These are phyloP conservation scores for Daldinia decipiens DNA, from an alignment of 495 filamentous ascomycete species.

Conservation along the genomic window DNA sequence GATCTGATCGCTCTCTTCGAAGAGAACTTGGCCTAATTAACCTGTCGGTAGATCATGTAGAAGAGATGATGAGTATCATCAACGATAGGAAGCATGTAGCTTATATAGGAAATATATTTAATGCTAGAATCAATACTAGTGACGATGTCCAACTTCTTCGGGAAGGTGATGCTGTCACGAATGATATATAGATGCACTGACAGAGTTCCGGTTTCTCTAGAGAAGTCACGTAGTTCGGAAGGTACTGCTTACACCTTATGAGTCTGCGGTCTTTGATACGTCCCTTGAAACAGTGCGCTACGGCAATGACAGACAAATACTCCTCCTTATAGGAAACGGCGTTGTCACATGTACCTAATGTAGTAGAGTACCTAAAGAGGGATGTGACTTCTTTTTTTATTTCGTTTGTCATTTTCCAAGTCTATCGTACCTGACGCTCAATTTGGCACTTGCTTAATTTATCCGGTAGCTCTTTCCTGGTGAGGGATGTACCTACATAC, in stretches of 20 bases:
- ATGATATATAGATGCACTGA: background rate
- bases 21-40: background rate
- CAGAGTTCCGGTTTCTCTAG: background rate
- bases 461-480: background rate
- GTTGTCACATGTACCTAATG: background rate
- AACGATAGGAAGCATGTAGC: background rate
- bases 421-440: background rate
- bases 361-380: background rate
- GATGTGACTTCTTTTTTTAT: slow-evolving; percentile 1
- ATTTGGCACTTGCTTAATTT: background rate
- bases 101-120: background rate
- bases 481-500: background rate
- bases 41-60: background rate
- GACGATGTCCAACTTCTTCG: background rate
- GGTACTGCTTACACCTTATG: background rate
- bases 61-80: background rate
- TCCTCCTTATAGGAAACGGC: background rate
- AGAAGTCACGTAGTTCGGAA: background rate
- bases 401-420: background rate
- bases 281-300: background rate
- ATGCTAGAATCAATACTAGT: background rate
- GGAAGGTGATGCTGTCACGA: background rate
- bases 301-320: background rate
- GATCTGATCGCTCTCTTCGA: background rate
- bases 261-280: background rate